These are phyloP conservation scores for Dendrobium officinale DNA, from an alignment of 106 monocot species.

Conservation along the genomic window DNA sequence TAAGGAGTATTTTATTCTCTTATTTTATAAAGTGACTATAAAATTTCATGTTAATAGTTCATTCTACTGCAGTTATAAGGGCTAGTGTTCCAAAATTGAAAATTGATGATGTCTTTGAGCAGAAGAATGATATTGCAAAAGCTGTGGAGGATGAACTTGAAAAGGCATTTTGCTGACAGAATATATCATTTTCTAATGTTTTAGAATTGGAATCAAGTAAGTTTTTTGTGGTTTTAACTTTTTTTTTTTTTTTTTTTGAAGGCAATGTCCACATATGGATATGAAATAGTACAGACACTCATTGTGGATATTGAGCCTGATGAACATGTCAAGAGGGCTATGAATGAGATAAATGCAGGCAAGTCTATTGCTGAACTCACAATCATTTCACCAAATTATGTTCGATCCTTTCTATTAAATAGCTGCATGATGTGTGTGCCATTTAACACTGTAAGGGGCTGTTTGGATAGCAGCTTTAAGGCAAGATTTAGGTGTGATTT, in stretches of 20 bases:
- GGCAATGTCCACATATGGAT: slow-evolving; percentile 55
- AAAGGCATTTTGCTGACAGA: slow-evolving; percentile 15
- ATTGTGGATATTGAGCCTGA: slow-evolving; percentile 57
- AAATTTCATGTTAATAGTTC: not conserved
- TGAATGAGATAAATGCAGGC: slow-evolving; percentile 66
- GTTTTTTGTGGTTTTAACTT: not conserved
- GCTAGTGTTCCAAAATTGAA: slow-evolving; percentile 45
- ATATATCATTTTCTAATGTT: not conserved
- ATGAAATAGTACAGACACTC: slow-evolving; percentile 51
- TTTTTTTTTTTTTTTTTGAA: not conserved
- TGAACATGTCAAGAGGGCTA: slow-evolving; percentile 45
- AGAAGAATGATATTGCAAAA: slow-evolving; percentile 56
- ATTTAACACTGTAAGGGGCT: too few species aligned
- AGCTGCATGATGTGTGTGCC: too few species aligned
- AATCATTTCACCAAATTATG: not conserved
- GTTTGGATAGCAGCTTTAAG: too few species aligned
- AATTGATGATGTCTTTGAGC: slow-evolving; percentile 43
- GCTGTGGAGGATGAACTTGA: slow-evolving; percentile 48
- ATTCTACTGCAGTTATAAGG: slow-evolving; percentile 29
- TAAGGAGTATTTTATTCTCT: not conserved
- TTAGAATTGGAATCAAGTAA: not conserved
- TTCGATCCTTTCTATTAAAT: not conserved
- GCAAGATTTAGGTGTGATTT: too few species aligned
- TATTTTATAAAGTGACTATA: not conserved
- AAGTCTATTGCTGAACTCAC: slow-evolving; percentile 3